Conservation (phyloP, 73 alveolate species). For the Urostyla sp. region DNA sequence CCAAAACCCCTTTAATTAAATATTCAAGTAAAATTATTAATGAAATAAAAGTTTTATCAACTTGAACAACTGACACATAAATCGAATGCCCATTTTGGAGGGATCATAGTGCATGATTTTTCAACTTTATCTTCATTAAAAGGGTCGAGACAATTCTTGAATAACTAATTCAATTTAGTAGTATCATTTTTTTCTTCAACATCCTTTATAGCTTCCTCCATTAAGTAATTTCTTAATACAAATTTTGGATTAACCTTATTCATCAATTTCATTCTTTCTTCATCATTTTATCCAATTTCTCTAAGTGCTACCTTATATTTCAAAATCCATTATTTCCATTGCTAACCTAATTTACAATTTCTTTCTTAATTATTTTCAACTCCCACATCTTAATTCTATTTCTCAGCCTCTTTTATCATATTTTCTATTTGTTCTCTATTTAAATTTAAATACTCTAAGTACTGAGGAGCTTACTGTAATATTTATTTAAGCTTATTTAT, state of each 20-base stretch:
- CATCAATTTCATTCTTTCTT: constrained; percentile 49
- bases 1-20: background rate
- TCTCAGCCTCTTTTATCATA: constrained; percentile 22
- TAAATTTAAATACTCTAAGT: constrained; percentile 9
- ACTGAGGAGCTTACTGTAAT: constrained; percentile 37
- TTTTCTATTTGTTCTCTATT: constrained; percentile 39
- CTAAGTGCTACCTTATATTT: constrained; percentile 27
- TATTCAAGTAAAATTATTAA: background rate
- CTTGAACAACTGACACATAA: constrained; percentile 77
- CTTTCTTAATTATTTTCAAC: constrained; percentile 45
- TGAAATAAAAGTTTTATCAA: background rate
- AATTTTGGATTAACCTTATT: constrained; percentile 61
- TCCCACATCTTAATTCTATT: background rate
- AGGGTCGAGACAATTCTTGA: constrained; percentile 58
- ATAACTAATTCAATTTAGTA: constrained; percentile 52
- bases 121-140: constrained; percentile 60
- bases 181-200: constrained; percentile 64
- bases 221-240: constrained; percentile 62
- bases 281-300: constrained; percentile 38
- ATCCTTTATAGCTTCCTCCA: constrained; percentile 66
- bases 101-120: constrained; percentile 37
- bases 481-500: constrained; percentile 20
- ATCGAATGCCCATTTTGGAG: constrained; percentile 74
- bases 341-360: constrained; percentile 10
- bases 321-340: constrained; percentile 66